Conservation (phyloP, 768 basidiomycete genomes). For the Lentinula edodes region DNA sequence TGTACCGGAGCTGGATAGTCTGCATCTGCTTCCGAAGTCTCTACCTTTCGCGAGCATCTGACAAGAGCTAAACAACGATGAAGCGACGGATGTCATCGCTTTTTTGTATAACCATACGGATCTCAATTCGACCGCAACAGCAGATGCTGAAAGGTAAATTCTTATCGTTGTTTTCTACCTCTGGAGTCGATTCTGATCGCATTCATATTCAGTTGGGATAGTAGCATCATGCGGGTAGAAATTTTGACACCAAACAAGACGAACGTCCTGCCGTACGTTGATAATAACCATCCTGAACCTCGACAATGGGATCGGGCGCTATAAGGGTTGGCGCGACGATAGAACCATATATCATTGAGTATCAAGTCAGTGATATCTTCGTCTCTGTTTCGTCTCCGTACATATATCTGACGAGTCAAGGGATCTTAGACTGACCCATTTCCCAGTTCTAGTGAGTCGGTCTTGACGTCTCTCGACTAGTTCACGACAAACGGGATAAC, state of each 20-base stretch:
- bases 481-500: conserved; percentile 15
- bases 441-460: conserved; percentile 12
- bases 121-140: conserved; percentile 14
- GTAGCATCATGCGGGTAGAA: conserved; percentile 15
- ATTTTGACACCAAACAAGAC: conserved; percentile 17
- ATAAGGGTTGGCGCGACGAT: conserved; percentile 14
- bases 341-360: conserved; percentile 7
- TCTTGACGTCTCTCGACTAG: conserved; percentile 15
- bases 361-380: neutral
- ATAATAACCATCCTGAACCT: conserved; percentile 8
- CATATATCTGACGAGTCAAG: neutral
- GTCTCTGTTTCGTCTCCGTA: too few species aligned
- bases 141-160: conserved; percentile 11
- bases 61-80: neutral
- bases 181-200: neutral
- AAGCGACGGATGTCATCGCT: conserved; percentile 11
- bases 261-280: conserved; percentile 14
- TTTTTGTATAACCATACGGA: conserved; percentile 15
- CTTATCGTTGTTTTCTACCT: neutral
- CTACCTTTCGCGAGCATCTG: neutral
- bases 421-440: conserved; percentile 13
- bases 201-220: conserved; percentile 12
- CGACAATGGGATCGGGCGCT: conserved; percentile 13
- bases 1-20: conserved; percentile 5
- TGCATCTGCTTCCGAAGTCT: neutral